A percentile compares a stretch with the other conserved stretches of the same genome.
These are phyloP conservation scores for Scalesia atractyloides DNA, from an alignment of 129 eudicot species.

Conservation along the genomic window DNA sequence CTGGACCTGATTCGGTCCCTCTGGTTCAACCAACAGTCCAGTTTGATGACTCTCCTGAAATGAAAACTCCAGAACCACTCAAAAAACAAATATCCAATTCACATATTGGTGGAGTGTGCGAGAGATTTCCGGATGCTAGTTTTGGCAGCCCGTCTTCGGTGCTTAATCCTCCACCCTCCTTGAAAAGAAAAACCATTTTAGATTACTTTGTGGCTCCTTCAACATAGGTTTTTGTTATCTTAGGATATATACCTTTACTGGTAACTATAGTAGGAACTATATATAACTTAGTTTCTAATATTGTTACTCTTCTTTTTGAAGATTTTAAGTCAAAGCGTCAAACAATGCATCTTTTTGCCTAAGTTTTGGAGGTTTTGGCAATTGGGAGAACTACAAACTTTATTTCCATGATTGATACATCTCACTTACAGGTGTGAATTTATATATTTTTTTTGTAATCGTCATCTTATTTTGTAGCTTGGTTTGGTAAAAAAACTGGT, in stretches of 20 bases:
- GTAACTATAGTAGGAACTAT: slow-evolving; percentile 12
- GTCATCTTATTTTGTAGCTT: too few species aligned
- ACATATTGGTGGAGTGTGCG: slow-evolving; percentile 33
- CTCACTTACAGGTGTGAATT: background rate
- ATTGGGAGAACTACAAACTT: background rate
- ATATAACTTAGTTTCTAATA: background rate
- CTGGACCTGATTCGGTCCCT: slow-evolving; percentile 19
- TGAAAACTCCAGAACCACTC: slow-evolving; percentile 55
- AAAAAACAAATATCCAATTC: slow-evolving; percentile 31
- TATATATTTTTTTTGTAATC: too few species aligned
- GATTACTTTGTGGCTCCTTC: slow-evolving; percentile 75
- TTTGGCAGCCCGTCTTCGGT: slow-evolving; percentile 87
- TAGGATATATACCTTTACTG: background rate
- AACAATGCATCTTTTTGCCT: background rate
- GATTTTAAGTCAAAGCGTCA: background rate
- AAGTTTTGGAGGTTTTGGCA: background rate
- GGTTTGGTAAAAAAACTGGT: too few species aligned
- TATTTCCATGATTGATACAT: background rate
- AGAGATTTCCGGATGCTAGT: slow-evolving; percentile 61
- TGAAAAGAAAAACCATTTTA: slow-evolving; percentile 78
- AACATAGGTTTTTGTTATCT: slow-evolving; percentile 9
- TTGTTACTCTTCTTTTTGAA: background rate
- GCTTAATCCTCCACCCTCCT: slow-evolving; percentile 81
- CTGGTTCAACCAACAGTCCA: slow-evolving; percentile 18
- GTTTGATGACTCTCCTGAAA: slow-evolving; percentile 40